Base-by-base conservation (phyloP, 345 rosid species). In the Psidium guajava region DNA sequence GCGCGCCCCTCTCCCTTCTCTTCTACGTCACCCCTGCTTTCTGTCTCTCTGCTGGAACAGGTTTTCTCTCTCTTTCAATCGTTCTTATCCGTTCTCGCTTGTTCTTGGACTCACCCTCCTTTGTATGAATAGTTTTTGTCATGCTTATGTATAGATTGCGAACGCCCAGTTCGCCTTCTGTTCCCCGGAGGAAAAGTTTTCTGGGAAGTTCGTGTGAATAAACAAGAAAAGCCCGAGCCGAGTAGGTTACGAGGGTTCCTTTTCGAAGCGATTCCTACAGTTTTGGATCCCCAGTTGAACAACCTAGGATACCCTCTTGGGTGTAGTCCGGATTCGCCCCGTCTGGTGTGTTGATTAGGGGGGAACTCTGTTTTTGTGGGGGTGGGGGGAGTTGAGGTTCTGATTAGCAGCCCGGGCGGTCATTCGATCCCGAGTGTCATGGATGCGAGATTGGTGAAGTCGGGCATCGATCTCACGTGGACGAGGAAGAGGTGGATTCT, bases 401-500 rank as follows among this genome's bases (percentile, higher is more conserved):
- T 24, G 9, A 36, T 69, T 36, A 32, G 77, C 47, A 8, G 75
- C 47, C n/a, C 44, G 18, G 50, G 42, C 28, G n/a, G 47, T 80
- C 57, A n/a, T 56, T 80, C 13, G 83, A 3, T 85, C 42, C 73
- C 54, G 56, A 81, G 16, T 21, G 84, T 40, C 69, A 95, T 95
- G 98, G 98, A 94, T 58, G 40, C 90, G 85, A 84, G 87, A 22
- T 88, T 92, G 86, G 86, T 88, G 83, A 89, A 86, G 85, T 93
- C 83, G 86, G 90, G 95, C 82, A 83, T 93, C 82, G 88, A 88
- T 88, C 88, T 91, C 61, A 53, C 91, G 13, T 25, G 86, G 82
- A 94, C 84, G 88, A 91, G 88, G 89, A 96, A 91, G 82, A 93
- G 90, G 49, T 92, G 92, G 96, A 87, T 93, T 87, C 82, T 92